Evolutionary conservation across 1,284 basidiomycete genomes (phyloP).

Genomic region (Cryptococcus maquisensis): DNA sequence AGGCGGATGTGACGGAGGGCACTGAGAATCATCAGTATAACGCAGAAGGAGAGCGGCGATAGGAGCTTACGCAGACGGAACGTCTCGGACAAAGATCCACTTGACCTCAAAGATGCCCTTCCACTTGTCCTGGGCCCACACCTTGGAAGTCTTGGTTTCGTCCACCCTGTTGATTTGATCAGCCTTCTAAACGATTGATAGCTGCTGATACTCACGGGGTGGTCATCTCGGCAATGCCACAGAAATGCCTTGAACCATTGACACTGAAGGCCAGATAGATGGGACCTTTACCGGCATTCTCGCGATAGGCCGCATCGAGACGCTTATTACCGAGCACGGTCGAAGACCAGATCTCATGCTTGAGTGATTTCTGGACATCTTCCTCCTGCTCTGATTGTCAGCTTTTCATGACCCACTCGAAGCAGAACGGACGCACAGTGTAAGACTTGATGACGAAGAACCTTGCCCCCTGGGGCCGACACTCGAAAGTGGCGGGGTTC

Average conservation of each 20-base stretch:
- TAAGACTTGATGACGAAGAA: conserved; percentile 97
- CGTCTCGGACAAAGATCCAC: conserved; percentile 93
- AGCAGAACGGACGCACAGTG: conserved; percentile 51
- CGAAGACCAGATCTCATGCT: conserved; percentile 95
- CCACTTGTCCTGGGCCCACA: conserved; percentile 98
- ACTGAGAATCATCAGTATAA: not conserved
- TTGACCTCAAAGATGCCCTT: conserved; percentile 93
- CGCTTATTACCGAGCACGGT: conserved; percentile 94
- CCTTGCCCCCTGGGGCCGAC: conserved; percentile 69
- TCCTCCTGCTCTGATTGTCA: conserved; percentile 57
- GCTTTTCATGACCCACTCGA: not conserved
- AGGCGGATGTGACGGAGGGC: conserved; percentile 41
- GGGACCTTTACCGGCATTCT: conserved; percentile 74
- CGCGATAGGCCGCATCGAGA: conserved; percentile 90
- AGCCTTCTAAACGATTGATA: not conserved
- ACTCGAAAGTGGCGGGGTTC: conserved; percentile 81
- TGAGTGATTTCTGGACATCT: conserved; percentile 92
- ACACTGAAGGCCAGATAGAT: conserved; percentile 97
- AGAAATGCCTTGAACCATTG: conserved; percentile 93
- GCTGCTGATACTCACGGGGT: conserved; percentile 58
- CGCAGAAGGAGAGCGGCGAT: not conserved
- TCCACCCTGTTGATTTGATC: conserved; percentile 43
- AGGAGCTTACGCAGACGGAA: conserved; percentile 79
- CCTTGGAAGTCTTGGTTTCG: conserved; percentile 57
- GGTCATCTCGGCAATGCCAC: conserved; percentile 94